phyloP scores from a whole-genome alignment of 768 basidiomycete species.

The Rhizopogon salebrosus region DNA sequence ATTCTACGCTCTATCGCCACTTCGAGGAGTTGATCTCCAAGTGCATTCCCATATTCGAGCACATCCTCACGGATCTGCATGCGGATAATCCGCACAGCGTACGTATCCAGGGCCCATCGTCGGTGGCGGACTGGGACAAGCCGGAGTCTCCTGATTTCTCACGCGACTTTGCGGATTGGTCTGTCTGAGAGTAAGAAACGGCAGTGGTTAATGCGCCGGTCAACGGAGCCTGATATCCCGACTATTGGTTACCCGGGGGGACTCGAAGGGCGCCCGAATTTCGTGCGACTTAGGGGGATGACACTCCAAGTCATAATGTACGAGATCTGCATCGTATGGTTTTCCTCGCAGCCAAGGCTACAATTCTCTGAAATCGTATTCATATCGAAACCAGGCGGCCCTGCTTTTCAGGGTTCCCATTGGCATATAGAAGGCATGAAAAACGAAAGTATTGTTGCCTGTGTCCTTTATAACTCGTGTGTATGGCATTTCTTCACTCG shows the following conservation, averaged over 20 bases:
- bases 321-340: constrained; percentile 38
- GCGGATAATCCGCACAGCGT: constrained; percentile 39
- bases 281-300: constrained; percentile 32
- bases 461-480: constrained; percentile 34
- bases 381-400: constrained; percentile 27
- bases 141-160: constrained; percentile 44
- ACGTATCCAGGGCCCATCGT: constrained; percentile 37
- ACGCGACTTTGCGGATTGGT: constrained; percentile 46
- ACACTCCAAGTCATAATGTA: constrained; percentile 39
- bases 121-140: constrained; percentile 42
- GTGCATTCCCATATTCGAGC: constrained; percentile 47
- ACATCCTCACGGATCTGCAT: constrained; percentile 47
- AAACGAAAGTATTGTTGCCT: constrained; percentile 47
- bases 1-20: constrained; percentile 25
- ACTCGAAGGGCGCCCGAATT: constrained; percentile 36
- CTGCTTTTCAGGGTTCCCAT: constrained; percentile 27
- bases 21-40: constrained; percentile 29
- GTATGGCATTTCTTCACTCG: constrained; percentile 25
- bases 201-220: constrained; percentile 38
- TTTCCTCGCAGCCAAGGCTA: neutral
- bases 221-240: constrained; percentile 42
- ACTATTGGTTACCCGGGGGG: constrained; percentile 39
- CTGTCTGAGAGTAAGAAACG: constrained; percentile 37
- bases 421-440: constrained; percentile 54
- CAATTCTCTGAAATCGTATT: neutral